Percentiles rank a stretch among this genome's conserved stretches.
Conservation (phyloP, 805 yeast species). For the Scheffersomyces ergatensis region DNA sequence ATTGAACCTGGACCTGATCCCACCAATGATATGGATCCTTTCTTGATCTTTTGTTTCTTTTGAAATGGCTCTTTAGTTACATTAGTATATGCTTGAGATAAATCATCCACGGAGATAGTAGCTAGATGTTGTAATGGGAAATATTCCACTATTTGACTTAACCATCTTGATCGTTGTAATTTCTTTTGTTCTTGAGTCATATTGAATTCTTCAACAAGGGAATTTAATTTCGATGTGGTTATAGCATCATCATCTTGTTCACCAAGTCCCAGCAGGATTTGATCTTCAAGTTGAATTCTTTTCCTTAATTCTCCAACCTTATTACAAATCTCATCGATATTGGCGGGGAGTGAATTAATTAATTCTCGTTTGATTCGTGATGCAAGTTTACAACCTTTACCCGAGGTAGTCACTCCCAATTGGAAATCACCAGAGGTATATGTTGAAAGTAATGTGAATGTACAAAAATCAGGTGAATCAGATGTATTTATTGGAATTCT, state of each 20-base stretch:
- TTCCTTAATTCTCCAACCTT: constrained; percentile 68
- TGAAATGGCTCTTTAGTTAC: constrained; percentile 1
- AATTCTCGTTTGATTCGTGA: constrained; percentile 75
- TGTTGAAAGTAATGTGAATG: constrained; percentile 75
- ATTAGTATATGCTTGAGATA: constrained; percentile 42
- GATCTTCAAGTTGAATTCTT: constrained; percentile 53
- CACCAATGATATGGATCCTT: constrained; percentile 72
- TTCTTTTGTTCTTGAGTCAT: constrained; percentile 51
- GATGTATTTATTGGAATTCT: constrained; percentile 83
- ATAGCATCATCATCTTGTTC: constrained; percentile 69
- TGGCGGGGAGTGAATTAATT: constrained; percentile 59
- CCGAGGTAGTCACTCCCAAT: constrained; percentile 79
- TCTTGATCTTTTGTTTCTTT: constrained; percentile 13
- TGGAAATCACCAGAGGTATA: constrained; percentile 71
- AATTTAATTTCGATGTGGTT: constrained; percentile 57
- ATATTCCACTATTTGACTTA: constrained; percentile 87
- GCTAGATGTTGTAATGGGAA: constrained; percentile 72
- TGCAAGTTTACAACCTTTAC: constrained; percentile 88
- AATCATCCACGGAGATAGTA: constrained; percentile 55
- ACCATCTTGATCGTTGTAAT: constrained; percentile 72
- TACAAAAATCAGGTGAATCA: constrained; percentile 68
- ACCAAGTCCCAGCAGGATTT: constrained; percentile 38
- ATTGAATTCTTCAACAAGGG: constrained; percentile 58
- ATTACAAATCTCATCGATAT: constrained; percentile 66
- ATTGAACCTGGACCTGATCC: constrained; percentile 95